Evolutionary conservation across 441 rosid species (phyloP), one percentile per base, ranked within the genome.

Genomic region (Erodium texanum): DNA sequence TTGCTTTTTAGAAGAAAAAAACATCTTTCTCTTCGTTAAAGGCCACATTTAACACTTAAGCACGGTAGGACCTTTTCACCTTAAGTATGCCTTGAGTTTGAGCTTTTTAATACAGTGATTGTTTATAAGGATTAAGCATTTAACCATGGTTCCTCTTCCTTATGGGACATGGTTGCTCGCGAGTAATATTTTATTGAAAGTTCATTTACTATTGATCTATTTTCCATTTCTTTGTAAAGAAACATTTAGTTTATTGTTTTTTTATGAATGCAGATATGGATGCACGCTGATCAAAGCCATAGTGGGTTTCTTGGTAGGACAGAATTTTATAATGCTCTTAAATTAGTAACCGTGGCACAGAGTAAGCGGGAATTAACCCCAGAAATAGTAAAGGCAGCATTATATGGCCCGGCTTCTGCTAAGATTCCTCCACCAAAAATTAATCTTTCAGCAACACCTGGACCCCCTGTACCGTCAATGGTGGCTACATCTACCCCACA

Each of bases 331-430:
- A 89, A 90, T 74, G 89, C 92, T 77, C 89, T 93, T 75, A 93
- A 79, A 76, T 96, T 93, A 80, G 96, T 87, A 18, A 93, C 98
- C 14, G 98, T 93, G 65, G 97, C 94, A 59, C 98, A 93, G 79
- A 93, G 94, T 77, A 90, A 88, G 86, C 83, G 97, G 66, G 97
- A 90, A 24, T 70, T 93, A 77, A 90, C 98, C 3, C 92, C 96
- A 15, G 98, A 93, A 23, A 90, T 93, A 73, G 97, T 90, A 66
- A 93, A 93, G 72, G 97, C 97, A 34, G 98, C 98, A 68, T 75
- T 92, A 16, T 86, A 84, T 75, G 89, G 96, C 72, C 97, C 96
- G 56, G 94, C 98, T 27, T 92, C 98, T 29, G 93, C 94, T 67
- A 93, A 87, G 84, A 93, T 93, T 71, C 98, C 98, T 2, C 78